phyloP scores from a whole-genome alignment of 2,329 filamentous ascomycete genomes.

The Penicillium corylophilum region DNA sequence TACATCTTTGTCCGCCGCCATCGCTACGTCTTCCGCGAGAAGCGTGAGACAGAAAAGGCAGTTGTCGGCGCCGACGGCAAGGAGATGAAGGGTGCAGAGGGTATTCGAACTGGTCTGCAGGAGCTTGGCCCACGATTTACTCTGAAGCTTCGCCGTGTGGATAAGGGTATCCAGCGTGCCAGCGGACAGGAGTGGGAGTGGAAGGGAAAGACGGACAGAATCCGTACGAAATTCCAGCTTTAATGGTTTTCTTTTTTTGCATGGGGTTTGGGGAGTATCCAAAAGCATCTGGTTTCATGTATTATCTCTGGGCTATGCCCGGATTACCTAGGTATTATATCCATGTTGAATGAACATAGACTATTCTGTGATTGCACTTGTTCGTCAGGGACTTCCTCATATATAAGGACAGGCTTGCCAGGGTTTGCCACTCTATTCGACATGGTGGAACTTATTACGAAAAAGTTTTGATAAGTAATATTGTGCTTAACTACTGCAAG shows the following conservation, averaged over 20 bases:
- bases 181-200: conserved; percentile 91
- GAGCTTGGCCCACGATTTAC: conserved; percentile 84
- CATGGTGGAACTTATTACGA: no score
- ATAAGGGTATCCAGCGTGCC: conserved; percentile 78
- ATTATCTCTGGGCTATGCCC: background rate
- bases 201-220: conserved; percentile 94
- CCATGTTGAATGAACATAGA: conserved; percentile 12
- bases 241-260: conserved; percentile 42
- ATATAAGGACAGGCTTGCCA: no score
- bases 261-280: conserved; percentile 27
- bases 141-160: conserved; percentile 83
- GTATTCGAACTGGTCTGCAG: conserved; percentile 81
- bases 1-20: conserved; percentile 92
- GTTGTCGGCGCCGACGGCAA: conserved; percentile 80
- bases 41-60: conserved; percentile 80
- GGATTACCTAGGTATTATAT: conserved; percentile 4
- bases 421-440: no score
- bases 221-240: conserved; percentile 88
- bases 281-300: conserved; percentile 16
- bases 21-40: conserved; percentile 90
- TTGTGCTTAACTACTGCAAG: no score
- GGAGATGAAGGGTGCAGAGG: conserved; percentile 79
- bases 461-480: no score
- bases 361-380: background rate
- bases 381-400: no score